A percentile compares a stretch with the other conserved stretches of the same genome.
Conservation (phyloP, 2,329 filamentous ascomycete genomes). For the Fusarium sp. region DNA sequence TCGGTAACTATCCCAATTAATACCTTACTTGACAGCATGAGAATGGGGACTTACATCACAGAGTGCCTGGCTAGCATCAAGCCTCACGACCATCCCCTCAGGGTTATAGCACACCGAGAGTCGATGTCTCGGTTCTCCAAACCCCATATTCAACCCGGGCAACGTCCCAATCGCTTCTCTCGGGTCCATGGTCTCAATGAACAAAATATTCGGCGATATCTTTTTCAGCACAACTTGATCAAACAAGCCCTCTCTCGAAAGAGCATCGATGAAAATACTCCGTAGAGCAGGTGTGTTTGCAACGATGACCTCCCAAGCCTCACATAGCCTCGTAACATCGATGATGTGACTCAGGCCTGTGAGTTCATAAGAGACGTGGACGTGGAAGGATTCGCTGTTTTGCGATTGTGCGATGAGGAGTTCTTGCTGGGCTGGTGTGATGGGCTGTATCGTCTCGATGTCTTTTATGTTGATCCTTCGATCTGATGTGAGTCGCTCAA, state of each 20-base stretch:
- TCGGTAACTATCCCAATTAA: slow-evolving; percentile 42
- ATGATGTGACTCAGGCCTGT: slow-evolving; percentile 49
- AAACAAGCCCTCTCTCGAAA: slow-evolving; percentile 58
- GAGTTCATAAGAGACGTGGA: slow-evolving; percentile 60
- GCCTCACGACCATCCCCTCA: slow-evolving; percentile 56
- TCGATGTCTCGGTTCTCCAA: slow-evolving; percentile 57
- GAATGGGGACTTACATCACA: slow-evolving; percentile 52
- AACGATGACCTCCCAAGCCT: slow-evolving; percentile 60
- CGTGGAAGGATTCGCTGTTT: slow-evolving; percentile 53
- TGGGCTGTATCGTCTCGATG: slow-evolving; percentile 60
- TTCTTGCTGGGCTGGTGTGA: slow-evolving; percentile 59
- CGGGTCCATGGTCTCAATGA: slow-evolving; percentile 56
- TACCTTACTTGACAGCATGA: rapidly evolving
- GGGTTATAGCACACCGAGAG: slow-evolving; percentile 59
- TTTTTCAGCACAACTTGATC: slow-evolving; percentile 60
- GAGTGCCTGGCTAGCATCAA: slow-evolving; percentile 61
- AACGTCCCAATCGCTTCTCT: slow-evolving; percentile 52
- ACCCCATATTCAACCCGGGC: slow-evolving; percentile 51
- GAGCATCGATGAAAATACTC: slow-evolving; percentile 62
- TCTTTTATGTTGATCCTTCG: slow-evolving; percentile 56
- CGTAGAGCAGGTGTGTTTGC: slow-evolving; percentile 56
- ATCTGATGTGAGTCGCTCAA: slow-evolving; percentile 55
- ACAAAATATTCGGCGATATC: slow-evolving; percentile 61
- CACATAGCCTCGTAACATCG: slow-evolving; percentile 57
- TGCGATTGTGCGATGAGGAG: slow-evolving; percentile 58